A percentile compares a stretch with the other conserved stretches of the same genome.
phyloP scores from a whole-genome alignment of 768 basidiomycete species.

The Phanerochaete sordida region DNA sequence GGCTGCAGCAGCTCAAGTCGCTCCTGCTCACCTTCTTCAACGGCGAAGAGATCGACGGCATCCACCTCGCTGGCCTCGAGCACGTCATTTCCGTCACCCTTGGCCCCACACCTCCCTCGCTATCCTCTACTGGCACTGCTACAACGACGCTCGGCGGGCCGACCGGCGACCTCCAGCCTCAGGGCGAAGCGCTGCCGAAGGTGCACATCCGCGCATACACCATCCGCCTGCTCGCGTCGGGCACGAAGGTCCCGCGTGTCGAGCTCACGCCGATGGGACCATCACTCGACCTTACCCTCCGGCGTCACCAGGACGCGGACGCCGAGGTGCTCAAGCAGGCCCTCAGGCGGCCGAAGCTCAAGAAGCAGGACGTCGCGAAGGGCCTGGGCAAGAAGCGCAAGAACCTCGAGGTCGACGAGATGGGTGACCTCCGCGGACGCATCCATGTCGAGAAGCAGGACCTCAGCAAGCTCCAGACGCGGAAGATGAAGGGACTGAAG shows the following conservation, averaged over 20 bases:
- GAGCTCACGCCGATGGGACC: conserved; percentile 91
- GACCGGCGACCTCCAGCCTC: conserved; percentile 17
- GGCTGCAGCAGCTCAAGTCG: conserved; percentile 89
- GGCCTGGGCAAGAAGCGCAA: conserved; percentile 91
- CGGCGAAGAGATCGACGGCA: conserved; percentile 76
- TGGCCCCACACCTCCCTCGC: conserved; percentile 56
- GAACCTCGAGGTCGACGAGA: conserved; percentile 95
- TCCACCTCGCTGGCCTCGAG: conserved; percentile 81
- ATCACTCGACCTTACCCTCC: conserved; percentile 74
- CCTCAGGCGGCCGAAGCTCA: conserved; percentile 80
- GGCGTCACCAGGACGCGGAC: conserved; percentile 74
- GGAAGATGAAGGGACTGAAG: conserved; percentile 96
- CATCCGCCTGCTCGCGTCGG: conserved; percentile 67
- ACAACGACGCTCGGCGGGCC: conserved; percentile 9
- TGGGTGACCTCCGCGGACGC: conserved; percentile 92
- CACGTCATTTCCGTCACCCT: conserved; percentile 83
- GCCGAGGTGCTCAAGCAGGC: conserved; percentile 78
- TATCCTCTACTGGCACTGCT: conserved; percentile 37
- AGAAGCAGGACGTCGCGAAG: conserved; percentile 82
- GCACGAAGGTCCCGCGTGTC: conserved; percentile 75
- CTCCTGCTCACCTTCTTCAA: conserved; percentile 90
- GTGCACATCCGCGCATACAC: conserved; percentile 90
- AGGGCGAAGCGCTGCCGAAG: conserved; percentile 58
- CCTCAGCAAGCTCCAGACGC: conserved; percentile 76
- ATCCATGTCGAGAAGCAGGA: conserved; percentile 92